Evolutionary conservation across 2,329 filamentous ascomycete genomes (phyloP).

Genomic region (Pseudocercospora fijiensis): DNA sequence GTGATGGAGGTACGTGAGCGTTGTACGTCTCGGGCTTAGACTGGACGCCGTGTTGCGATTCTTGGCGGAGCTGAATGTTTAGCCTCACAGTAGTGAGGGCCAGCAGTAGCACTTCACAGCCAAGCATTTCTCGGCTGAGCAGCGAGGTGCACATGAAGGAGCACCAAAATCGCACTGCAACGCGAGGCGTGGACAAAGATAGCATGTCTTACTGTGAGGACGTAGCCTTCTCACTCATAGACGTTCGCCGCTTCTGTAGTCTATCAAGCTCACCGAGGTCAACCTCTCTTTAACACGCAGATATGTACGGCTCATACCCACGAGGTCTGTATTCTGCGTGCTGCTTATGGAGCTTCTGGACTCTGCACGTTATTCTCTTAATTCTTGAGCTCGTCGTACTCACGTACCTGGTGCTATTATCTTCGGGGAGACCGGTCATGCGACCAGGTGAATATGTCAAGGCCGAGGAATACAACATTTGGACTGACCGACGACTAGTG

Average conservation of each 20-base stretch:
- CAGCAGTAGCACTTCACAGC: neutral
- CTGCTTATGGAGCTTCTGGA: constrained; percentile 16
- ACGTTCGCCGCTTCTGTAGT: neutral
- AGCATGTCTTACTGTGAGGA: neutral
- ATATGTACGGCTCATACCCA: constrained; percentile 11
- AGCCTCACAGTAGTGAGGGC: neutral
- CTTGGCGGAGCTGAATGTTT: neutral
- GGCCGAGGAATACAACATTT: neutral
- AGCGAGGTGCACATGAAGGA: neutral
- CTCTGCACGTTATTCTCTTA: constrained; percentile 12
- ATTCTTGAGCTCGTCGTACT: constrained; percentile 8
- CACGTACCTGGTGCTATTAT: constrained; percentile 9
- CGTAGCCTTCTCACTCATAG: neutral
- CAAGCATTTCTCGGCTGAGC: neutral
- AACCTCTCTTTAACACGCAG: neutral
- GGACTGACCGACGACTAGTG: constrained; percentile 10
- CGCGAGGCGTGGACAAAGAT: neutral
- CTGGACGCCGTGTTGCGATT: neutral
- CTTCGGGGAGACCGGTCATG: constrained; percentile 1
- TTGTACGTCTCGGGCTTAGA: neutral
- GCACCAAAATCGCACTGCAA: neutral
- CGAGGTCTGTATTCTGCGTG: constrained; percentile 11
- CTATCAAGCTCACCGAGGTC: neutral
- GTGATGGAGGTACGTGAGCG: neutral
- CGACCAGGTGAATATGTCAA: constrained; percentile 2